Evolutionary conservation across 2,329 filamentous ascomycete species (phyloP).

Genomic region (Emergomyces orientalis): DNA sequence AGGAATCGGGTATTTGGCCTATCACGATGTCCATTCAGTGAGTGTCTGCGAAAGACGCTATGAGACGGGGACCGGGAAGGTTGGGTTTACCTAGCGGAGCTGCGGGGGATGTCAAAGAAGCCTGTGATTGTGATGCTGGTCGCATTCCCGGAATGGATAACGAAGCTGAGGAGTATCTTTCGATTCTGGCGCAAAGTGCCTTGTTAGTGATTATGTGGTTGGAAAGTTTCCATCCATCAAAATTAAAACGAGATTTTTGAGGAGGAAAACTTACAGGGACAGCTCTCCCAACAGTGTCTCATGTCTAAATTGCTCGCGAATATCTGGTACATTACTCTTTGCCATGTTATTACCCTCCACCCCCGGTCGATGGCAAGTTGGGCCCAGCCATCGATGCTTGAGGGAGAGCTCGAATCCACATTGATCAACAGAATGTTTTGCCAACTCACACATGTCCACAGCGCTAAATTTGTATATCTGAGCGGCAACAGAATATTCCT

Average conservation of each 20-base stretch:
- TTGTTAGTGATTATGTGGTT: neutral
- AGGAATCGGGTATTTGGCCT: slow-evolving; percentile 5
- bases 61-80: neutral
- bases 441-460: slow-evolving; percentile 97
- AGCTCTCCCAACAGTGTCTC: slow-evolving; percentile 78
- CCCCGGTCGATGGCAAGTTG: slow-evolving; percentile 66
- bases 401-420: slow-evolving; percentile 84
- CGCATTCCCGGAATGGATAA: neutral
- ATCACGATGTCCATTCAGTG: slow-evolving; percentile 1
- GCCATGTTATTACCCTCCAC: slow-evolving; percentile 82
- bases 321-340: slow-evolving; percentile 93
- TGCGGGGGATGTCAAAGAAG: slow-evolving; percentile 1
- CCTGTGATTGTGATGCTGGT: neutral
- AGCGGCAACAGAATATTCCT: slow-evolving; percentile 94
- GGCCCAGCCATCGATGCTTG: slow-evolving; percentile 86
- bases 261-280: slow-evolving; percentile 54
- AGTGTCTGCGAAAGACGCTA: slow-evolving; percentile 3
- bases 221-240: neutral
- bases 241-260: neutral
- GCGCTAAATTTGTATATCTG: slow-evolving; percentile 97
- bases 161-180: slow-evolving; percentile 20
- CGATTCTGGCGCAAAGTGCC: slow-evolving; percentile 17
- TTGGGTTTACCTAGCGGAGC: slow-evolving; percentile 1
- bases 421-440: slow-evolving; percentile 90
- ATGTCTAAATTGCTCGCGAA: slow-evolving; percentile 79